phyloP scores from a whole-genome alignment of 129 eudicot species.

The Heracleum sosnowskyi region DNA sequence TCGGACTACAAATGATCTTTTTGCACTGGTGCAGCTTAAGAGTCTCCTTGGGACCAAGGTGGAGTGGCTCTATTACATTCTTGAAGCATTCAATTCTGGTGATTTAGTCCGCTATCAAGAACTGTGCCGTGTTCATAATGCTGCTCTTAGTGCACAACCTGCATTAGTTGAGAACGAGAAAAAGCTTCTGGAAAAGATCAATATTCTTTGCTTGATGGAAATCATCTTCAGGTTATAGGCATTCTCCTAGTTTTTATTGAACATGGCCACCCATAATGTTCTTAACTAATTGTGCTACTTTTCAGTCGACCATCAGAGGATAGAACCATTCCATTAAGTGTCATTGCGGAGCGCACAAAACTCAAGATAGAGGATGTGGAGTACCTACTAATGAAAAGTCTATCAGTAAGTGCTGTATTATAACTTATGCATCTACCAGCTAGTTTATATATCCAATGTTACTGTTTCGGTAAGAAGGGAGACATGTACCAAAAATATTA shows the following conservation, averaged over 20 bases:
- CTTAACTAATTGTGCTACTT: slow-evolving; percentile 7
- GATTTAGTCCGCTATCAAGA: slow-evolving; percentile 90
- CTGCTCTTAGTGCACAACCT: slow-evolving; percentile 73
- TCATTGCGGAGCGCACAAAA: slow-evolving; percentile 87
- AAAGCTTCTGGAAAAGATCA: slow-evolving; percentile 89
- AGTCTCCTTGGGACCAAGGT: slow-evolving; percentile 56
- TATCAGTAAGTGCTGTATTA: slow-evolving; percentile 55
- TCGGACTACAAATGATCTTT: neutral
- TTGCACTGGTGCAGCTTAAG: neutral
- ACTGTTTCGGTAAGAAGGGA: neutral
- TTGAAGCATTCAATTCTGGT: slow-evolving; percentile 86
- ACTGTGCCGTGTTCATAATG: slow-evolving; percentile 67
- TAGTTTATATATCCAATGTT: neutral
- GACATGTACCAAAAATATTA: neutral
- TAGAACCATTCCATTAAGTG: slow-evolving; percentile 73
- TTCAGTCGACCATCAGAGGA: slow-evolving; percentile 94
- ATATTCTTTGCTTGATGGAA: slow-evolving; percentile 94
- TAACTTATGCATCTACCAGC: neutral
- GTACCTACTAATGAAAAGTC: slow-evolving; percentile 93
- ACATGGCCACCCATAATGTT: neutral
- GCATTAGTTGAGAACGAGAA: slow-evolving; percentile 81
- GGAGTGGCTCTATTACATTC: slow-evolving; percentile 90
- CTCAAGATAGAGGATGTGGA: slow-evolving; percentile 85
- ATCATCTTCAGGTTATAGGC: slow-evolving; percentile 66
- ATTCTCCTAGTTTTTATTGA: neutral